Evolutionary conservation across 2,329 filamentous ascomycete species (phyloP).

Genomic region (Ploettnerulaceae sp.): DNA sequence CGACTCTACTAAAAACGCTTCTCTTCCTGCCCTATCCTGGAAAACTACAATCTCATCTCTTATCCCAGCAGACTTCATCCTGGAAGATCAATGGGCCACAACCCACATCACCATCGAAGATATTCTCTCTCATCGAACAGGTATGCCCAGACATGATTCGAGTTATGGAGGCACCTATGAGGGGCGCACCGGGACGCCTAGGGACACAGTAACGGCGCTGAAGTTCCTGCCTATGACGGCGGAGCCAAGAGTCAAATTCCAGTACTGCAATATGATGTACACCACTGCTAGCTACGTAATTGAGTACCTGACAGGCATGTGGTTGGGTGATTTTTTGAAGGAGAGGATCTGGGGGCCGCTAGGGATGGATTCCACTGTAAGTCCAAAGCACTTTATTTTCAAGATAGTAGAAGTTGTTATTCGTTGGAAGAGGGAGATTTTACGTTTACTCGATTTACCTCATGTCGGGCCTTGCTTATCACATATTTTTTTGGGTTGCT

Average conservation of each 20-base stretch:
- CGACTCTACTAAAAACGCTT: constrained; percentile 36
- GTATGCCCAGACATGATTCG: constrained; percentile 42
- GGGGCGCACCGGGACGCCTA: constrained; percentile 25
- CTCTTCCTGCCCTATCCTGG: constrained; percentile 45
- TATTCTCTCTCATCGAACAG: constrained; percentile 48
- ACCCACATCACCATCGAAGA: constrained; percentile 50
- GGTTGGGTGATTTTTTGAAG: constrained; percentile 39
- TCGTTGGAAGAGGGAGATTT: too few species aligned
- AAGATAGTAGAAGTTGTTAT: neutral
- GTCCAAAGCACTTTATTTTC: constrained; percentile 4
- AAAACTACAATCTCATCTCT: constrained; percentile 43
- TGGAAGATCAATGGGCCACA: constrained; percentile 43
- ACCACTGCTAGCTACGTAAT: constrained; percentile 42
- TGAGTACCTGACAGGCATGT: constrained; percentile 38
- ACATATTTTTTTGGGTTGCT: neutral
- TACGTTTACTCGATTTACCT: neutral
- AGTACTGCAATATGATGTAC: constrained; percentile 51
- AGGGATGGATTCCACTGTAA: constrained; percentile 41
- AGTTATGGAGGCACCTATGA: constrained; percentile 30
- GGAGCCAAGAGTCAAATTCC: constrained; percentile 42
- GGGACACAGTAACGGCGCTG: constrained; percentile 38
- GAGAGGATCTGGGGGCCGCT: constrained; percentile 42
- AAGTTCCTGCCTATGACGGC: constrained; percentile 41
- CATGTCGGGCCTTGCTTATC: neutral
- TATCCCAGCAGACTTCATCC: constrained; percentile 48